Base-by-base conservation (phyloP, 2,329 filamentous ascomycete genomes). In the Mariannaea sp. region DNA sequence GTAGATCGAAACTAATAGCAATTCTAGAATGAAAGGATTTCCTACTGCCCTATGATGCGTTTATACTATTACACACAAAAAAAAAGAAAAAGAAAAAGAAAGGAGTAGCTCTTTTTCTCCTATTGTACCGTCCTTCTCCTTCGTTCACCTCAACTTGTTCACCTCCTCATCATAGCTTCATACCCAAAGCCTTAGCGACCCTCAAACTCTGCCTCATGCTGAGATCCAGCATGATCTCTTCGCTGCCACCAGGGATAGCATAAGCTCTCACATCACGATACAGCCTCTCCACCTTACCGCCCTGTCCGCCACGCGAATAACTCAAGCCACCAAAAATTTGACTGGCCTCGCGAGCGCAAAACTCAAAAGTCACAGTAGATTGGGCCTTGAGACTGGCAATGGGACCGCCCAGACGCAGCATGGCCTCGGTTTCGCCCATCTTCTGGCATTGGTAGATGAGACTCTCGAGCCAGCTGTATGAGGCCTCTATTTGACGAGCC, bases 181-280 rank as follows among this genome's bases (percentile, higher is more conserved):
- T 97, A 8, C 94, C 94, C 72, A 96, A 79, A 58, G 87, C 86
- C 81, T 97, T 87, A 65, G 92, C 90, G 49, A 99, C 94, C 72
- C 85, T 86, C 79, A 96, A 72, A 58, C 87, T 89, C 80, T 97
- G 92, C 65, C 93, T 82, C 73, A 99, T 96, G 75, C 90, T 96
- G 68, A 99, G 75, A 73, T 99, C 94, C 62, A 97, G 78, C 94
- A 99, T 99, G 62, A 99, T 99, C 82, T 99, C 94, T 78, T 99
- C 93, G 62, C 86, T 91, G 19, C 94, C 94, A 67, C 94, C 94
- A 3, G 94, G 94, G 64, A 99, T 93, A 58, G 94, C 93, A 73
- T 99, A 97, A 1, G 94, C 94, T 65, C 94, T 83, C 13, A 97
- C 94, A 72, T 99, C 94, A 58, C 94, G 84, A 75, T 97, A 97